Evolutionary conservation across 2,329 filamentous ascomycete species (phyloP).

Genomic region (Colletotrichum phormii): DNA sequence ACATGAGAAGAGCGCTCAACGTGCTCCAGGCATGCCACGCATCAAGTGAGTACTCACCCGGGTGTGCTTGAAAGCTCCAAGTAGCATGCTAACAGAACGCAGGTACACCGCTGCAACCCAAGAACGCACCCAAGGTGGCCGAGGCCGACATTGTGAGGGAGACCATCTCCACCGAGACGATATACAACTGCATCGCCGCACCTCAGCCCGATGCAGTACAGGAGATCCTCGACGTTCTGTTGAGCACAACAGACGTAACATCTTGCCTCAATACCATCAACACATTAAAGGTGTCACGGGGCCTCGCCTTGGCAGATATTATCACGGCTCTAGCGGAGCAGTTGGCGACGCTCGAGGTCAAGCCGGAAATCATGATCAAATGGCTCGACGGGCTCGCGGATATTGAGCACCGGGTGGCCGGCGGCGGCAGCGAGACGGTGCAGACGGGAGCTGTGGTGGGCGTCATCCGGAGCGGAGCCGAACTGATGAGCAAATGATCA

Average conservation of each 20-base stretch:
- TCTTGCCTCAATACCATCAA: constrained; percentile 91
- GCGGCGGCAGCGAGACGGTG: constrained; percentile 86
- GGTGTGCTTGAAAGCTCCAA: neutral
- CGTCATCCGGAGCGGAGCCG: constrained; percentile 86
- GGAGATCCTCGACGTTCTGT: constrained; percentile 84
- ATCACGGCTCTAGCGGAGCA: constrained; percentile 88
- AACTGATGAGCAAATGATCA: constrained; percentile 66
- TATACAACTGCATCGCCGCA: constrained; percentile 97
- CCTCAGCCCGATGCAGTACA: constrained; percentile 90
- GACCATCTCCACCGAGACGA: constrained; percentile 86
- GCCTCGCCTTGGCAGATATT: constrained; percentile 92
- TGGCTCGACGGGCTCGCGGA: constrained; percentile 94
- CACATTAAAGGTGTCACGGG: constrained; percentile 85
- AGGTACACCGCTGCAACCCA: constrained; percentile 76
- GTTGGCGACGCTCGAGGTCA: constrained; percentile 84
- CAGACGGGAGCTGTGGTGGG: constrained; percentile 95
- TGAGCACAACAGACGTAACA: constrained; percentile 88
- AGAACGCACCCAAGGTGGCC: constrained; percentile 68
- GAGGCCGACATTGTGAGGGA: constrained; percentile 79
- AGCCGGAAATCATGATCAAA: constrained; percentile 85
- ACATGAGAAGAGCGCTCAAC: constrained; percentile 95
- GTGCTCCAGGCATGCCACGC: constrained; percentile 97
- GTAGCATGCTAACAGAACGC: constrained; percentile 17
- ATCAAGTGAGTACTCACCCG: constrained; percentile 70
- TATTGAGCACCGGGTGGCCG: constrained; percentile 90